These are phyloP conservation scores for Chaetothyriales sp. DNA, from an alignment of 2,329 filamentous ascomycete genomes.

Conservation along the genomic window DNA sequence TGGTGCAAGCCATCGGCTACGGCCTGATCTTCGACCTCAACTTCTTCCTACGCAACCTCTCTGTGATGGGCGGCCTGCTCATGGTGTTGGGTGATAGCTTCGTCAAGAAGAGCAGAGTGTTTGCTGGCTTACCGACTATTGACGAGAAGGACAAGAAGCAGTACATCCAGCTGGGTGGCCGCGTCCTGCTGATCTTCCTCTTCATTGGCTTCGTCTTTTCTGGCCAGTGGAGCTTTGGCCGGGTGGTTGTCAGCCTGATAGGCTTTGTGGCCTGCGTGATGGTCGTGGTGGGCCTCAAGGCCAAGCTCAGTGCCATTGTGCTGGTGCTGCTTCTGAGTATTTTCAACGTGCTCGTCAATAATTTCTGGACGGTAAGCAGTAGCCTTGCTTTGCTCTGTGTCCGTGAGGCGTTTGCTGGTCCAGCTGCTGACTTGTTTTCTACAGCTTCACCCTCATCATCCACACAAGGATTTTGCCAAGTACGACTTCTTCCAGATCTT, in stretches of 20 bases:
- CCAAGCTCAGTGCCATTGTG: constrained; percentile 94
- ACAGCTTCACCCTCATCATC: constrained; percentile 90
- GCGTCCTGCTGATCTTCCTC: constrained; percentile 91
- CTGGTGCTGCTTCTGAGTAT: constrained; percentile 88
- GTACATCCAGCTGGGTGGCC: constrained; percentile 97
- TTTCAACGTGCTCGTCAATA: constrained; percentile 96
- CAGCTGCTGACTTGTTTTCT: constrained; percentile 7
- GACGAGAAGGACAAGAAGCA: constrained; percentile 99
- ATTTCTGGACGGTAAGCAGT: constrained; percentile 90
- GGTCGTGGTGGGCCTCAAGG: constrained; percentile 99
- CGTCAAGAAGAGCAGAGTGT: constrained; percentile 94
- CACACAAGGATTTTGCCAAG: constrained; percentile 99
- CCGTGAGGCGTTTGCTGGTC: not conserved
- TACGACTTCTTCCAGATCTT: constrained; percentile 99
- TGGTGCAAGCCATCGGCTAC: constrained; percentile 90
- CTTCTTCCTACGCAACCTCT: constrained; percentile 98
- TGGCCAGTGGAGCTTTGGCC: constrained; percentile 80
- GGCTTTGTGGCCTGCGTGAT: constrained; percentile 89
- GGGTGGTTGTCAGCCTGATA: constrained; percentile 67
- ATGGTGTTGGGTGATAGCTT: constrained; percentile 98
- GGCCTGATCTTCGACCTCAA: constrained; percentile 97
- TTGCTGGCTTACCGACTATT: constrained; percentile 79
- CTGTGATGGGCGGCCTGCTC: constrained; percentile 87
- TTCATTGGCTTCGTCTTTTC: constrained; percentile 95
- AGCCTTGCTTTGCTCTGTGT: not conserved